Base-by-base conservation (phyloP, 345 rosid species). In the Orychophragmus violaceus region DNA sequence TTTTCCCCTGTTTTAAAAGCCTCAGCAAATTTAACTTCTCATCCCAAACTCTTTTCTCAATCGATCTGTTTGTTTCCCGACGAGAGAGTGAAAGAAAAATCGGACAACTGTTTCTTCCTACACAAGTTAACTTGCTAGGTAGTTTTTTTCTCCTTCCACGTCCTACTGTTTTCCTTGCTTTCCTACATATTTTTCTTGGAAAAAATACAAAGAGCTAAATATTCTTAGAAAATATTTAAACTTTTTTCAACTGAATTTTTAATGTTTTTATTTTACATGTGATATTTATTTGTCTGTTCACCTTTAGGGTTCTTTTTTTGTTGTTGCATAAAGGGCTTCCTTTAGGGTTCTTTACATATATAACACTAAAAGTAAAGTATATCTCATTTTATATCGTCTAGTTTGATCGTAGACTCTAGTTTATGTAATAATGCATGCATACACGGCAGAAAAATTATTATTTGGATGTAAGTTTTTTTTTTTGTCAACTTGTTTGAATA, bases 71-170 rank as follows among this genome's bases (percentile, higher is more conserved):
- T 45, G 25, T 57, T 29, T 16, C 36, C n/a, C n/a, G 12, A 12
- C 37, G 19, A 59, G 24, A 42, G 18, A n/a, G 45, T 64, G 16
- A 54, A 29, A 33, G 42, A 24, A 36, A n/a, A 10, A 25, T 30
- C 36, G 5, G 8, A 36, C n/a, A 50, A 10, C 8, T 17, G 27
- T 69, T 69, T 49, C 73, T 59, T 59, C 23, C 39, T 36, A 19
- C 41, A 27, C 59, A 59, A 59, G 73, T 49, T 48, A 24, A 48
- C 49, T 68, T 25, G 65, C 59, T 21, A 68, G 72, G 73, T 68
- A 58, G 18, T 46, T n/a, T n/a, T n/a, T n/a, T 32, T 48, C 25
- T 1, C 48, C 27, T 33, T 58, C 10, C 9, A 12, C 11, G 21
- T 45, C n/a, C 4, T 68, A 12, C 24, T 68, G 27, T 33, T 22